Base-by-base conservation (phyloP, 2,329 filamentous ascomycete species). In the Phoma sp. region DNA sequence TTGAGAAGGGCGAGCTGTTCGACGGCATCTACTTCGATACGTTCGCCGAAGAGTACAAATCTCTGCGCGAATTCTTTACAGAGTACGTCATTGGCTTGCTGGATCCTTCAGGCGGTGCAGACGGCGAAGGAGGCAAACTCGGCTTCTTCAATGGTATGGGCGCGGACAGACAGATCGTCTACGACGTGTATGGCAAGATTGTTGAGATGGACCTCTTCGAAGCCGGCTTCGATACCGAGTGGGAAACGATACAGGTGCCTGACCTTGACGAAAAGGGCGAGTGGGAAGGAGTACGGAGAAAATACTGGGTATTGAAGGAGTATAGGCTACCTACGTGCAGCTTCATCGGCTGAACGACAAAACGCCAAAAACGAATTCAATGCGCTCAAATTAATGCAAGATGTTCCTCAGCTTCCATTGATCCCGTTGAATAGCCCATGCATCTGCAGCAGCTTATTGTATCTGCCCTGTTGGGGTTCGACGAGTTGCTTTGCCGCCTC, bases 131-230 rank as follows among this genome's bases (percentile, higher is more conserved):
- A 15, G 83, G 83, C 0, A 79, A 76, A 39, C 87, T 86, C 73
- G 82, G 85, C 26, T 87, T 87, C 75, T 88, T 87, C 72, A 86
- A 87, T 62, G 85, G 95, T 0, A 86, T 98, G 53, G 95, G 95
- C 0, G 95, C 95, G 2, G 95, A 99, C 76, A 83, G 95, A 38
- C 88, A 88, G 74, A 88, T 98, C 57, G 96, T 92, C 76, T 98
- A 98, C 76, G 95, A 98, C 77, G 93, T 99, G 20, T 98, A 98
- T 77, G 90, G 88, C 47, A 92, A 90, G 71, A 77, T 98, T 2
- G 89, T 91, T 1, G 93, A 98, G 76, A 88, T 96, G 81, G 92
- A 98, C 76, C 81, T 96, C 18, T 86, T 89, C 58, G 93, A 98
- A 64, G 92, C 92, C 9, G 93, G 93, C 0, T 84, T 97, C 64